Base-by-base conservation (phyloP, 345 rosid species). In the Ceriops tagal region DNA sequence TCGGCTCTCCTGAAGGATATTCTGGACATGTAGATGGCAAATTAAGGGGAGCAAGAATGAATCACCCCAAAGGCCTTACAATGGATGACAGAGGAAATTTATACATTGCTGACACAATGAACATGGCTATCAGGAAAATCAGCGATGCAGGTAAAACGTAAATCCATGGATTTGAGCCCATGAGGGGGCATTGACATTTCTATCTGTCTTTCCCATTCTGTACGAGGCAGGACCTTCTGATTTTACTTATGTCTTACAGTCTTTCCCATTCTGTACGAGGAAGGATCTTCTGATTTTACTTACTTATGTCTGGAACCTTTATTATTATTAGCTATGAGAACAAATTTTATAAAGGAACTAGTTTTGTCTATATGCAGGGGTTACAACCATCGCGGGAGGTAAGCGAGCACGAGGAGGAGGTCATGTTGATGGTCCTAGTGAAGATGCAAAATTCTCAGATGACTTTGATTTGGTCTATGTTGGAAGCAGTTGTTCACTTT, bases 361-460 rank as follows among this genome's bases (percentile, higher is more conserved):
- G 28, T 30, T 39, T 19, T 39, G 11, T 9, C 10, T 35, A 56
- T 51, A 5, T 82, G 75, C 79, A 95, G 99, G 97, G 34, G 89
- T 95, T 35, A 83, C 98, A 39, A 95, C 98, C 34, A 95, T 95
- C 63, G 97, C 96, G 4, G 93, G 89, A 7, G 96, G 99, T 28
- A 87, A 91, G 83, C 77, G 92, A 79, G 73, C 83, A 61, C 80
- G 90, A 51, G 79, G 89, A 71, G 79, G 82, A 62, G 96, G 89
- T 22, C 96, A 86, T 68, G 82, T 88, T 5, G 96, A 90, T 34
- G 92, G 92, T 69, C 89, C 91, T 5, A 86, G 92, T 37, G 91
- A 86, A 79, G 92, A 90, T 55, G 96, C 92, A 0, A 95, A 84
- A 70, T 89, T 92, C 75, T 95, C 99, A 1, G 80, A 86, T 71